Evolutionary conservation across 1,139 yeast genomes (phyloP), one percentile per base, ranked within the genome.

Genomic region (Yarrowia galli): DNA sequence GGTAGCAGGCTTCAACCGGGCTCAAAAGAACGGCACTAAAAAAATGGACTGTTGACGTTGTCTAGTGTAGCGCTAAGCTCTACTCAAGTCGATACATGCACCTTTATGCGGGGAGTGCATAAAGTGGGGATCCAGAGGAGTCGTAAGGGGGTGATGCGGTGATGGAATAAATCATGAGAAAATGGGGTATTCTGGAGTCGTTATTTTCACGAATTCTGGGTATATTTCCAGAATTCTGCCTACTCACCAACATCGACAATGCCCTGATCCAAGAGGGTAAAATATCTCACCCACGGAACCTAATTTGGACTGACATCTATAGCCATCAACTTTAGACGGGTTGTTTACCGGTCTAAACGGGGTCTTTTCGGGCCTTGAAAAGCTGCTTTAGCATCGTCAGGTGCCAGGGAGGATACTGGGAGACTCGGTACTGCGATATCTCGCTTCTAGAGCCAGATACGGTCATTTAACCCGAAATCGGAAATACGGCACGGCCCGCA

Each of bases 231-330:
- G 2, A 3, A 10, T 35, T 35, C 36, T 35, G 10, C n/a, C 16
- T 13, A 6, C 7, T 36, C 40, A 16, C n/a, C 18, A 15, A 15
- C 15, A 36, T 9, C 38, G 16, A 35, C 35, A 8, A n/a, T n/a
- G 3, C 15, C 15, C 49, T 16, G 15, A 5, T 48, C 18, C 28
- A 12, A 10, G 22, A 10, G 32, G 2, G 43, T 2, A 18, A 53
- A 53, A 53, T 53, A 53, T 53, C 60, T 53, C 60, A 53, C 60
- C 23, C 60, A 36, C 45, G 45, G 45, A 53, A 53, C 43, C 22
- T 23, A 13, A 53, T 6, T 49, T 18, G 12, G 23, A 2, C 38
- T 22, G 40, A 49, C 40, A 36, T 53, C 32, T 2, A 22, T 23
- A 36, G 16, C 32, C 32, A 20, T 23, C 43, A 16, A 20, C 25